Conservation (phyloP, 768 basidiomycete genomes). For the Tulasnella sp. region DNA sequence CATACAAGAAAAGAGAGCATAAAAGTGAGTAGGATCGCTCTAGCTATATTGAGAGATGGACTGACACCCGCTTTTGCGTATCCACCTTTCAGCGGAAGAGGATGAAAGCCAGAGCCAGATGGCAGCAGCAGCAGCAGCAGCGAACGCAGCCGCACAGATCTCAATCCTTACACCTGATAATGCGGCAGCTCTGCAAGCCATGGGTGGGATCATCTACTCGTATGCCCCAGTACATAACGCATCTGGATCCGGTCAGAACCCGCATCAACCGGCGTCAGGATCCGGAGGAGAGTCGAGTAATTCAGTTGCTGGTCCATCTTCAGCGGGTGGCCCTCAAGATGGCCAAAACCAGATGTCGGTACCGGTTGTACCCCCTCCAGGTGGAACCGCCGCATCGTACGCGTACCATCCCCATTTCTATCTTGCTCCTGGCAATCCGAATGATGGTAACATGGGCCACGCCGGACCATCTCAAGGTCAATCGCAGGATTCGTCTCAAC, state of each 20-base stretch:
- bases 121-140: background rate
- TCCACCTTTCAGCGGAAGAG: background rate
- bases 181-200: constrained; percentile 10
- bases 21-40: background rate
- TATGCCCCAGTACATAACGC: background rate
- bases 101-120: background rate
- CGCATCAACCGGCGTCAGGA: background rate
- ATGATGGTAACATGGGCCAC: background rate
- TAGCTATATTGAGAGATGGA: background rate
- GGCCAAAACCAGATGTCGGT: background rate
- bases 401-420: background rate
- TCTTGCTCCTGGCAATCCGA: background rate
- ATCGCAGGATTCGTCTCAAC: background rate
- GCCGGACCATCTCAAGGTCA: background rate
- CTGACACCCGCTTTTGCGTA: background rate
- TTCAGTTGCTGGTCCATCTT: background rate
- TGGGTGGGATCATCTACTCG: constrained; percentile 3
- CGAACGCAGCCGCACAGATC: background rate
- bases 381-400: background rate
- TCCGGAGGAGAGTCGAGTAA: background rate
- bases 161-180: constrained; percentile 8
- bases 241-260: background rate
- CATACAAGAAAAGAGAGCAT: constrained; percentile 68
- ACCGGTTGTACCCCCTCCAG: background rate
- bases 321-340: background rate